These are phyloP conservation scores for Fusarium pseudocircinatum DNA, from an alignment of 2,329 filamentous ascomycete species.

Conservation along the genomic window DNA sequence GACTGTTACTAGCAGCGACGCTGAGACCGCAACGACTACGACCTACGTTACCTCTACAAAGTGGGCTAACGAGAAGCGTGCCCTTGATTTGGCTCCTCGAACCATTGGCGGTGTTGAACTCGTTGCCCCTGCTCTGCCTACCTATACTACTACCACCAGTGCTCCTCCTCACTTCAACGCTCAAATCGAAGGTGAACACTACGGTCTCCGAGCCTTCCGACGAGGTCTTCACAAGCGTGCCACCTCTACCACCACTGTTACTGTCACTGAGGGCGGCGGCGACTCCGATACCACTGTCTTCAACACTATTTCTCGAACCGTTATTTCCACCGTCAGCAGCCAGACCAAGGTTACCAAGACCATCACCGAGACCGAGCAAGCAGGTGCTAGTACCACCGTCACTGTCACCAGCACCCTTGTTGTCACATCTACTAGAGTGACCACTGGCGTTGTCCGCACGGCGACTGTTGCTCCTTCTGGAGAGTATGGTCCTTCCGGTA, in stretches of 20 bases:
- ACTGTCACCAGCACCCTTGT: slow-evolving; percentile 51
- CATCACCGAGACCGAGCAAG: slow-evolving; percentile 47
- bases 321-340: slow-evolving; percentile 47
- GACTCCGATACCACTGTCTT: slow-evolving; percentile 40
- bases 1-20: slow-evolving; percentile 50
- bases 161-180: slow-evolving; percentile 21
- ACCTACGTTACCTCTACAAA: slow-evolving; percentile 49
- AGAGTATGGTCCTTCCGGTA: slow-evolving; percentile 35
- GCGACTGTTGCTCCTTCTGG: slow-evolving; percentile 41
- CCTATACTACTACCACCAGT: slow-evolving; percentile 32
- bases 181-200: slow-evolving; percentile 12
- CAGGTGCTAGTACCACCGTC: slow-evolving; percentile 51
- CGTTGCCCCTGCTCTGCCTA: slow-evolving; percentile 28
- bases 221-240: slow-evolving; percentile 48
- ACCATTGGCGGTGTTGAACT: slow-evolving; percentile 35
- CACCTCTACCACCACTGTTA: slow-evolving; percentile 45
- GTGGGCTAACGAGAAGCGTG: slow-evolving; percentile 48
- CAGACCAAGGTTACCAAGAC: slow-evolving; percentile 43
- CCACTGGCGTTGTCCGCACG: slow-evolving; percentile 45
- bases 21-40: slow-evolving; percentile 49
- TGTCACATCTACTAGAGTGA: slow-evolving; percentile 48
- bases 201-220: slow-evolving; percentile 32
- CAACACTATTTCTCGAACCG: slow-evolving; percentile 45
- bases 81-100: slow-evolving; percentile 42
- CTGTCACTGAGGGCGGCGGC: slow-evolving; percentile 44